Base-by-base conservation (phyloP, 108 stramenopile genomes). In the Seminavis robusta region DNA sequence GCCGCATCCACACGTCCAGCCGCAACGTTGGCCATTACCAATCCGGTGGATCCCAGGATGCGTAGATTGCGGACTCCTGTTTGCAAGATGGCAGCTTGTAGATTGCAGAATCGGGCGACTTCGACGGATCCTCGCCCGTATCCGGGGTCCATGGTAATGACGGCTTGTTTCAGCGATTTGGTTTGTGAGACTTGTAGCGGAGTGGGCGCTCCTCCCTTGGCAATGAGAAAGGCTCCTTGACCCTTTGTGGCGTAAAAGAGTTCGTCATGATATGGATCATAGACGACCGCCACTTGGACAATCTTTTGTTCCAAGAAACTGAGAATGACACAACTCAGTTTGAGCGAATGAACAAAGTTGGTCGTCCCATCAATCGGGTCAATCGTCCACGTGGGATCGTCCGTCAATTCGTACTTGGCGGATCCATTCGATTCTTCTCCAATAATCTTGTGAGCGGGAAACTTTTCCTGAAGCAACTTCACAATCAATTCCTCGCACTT, bases 11-110 rank as follows among this genome's bases (percentile, higher is more conserved):
- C 41, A 23, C 94, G 68, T 10, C 94, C 96, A 61, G 69, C 61
- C 1, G 93, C 94, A 26, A 93, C 84, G 88, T 88, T 94, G 17
- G 93, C 82, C 19, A 94, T 52, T 80, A 90, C 90, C 27, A 97
- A 47, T 15, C 94, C 94, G 9, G 93, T 85, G 26, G 53, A 66
- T 11, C 87, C 94, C 17, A 94, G 54, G 82, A 93, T 88, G 8
- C 95, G 81, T 10, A 92, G 65, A 6, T 79, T 67, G 38, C 90
- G 54, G 59, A 81, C 67, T 47, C 77, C 94, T 15, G 45, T 59
- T 24, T 47, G 20, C 29, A 59, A 41, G 39, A 47, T 32, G n/a
- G 57, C 57, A 19, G 44, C 50, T 39, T 41, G 42, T n/a, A n/a
- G n/a, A n/a, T n/a, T n/a, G n/a, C n/a, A n/a, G n/a, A n/a, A n/a